Conservation (phyloP, 2,329 filamentous ascomycete species). For the Aspergillus sp. region DNA sequence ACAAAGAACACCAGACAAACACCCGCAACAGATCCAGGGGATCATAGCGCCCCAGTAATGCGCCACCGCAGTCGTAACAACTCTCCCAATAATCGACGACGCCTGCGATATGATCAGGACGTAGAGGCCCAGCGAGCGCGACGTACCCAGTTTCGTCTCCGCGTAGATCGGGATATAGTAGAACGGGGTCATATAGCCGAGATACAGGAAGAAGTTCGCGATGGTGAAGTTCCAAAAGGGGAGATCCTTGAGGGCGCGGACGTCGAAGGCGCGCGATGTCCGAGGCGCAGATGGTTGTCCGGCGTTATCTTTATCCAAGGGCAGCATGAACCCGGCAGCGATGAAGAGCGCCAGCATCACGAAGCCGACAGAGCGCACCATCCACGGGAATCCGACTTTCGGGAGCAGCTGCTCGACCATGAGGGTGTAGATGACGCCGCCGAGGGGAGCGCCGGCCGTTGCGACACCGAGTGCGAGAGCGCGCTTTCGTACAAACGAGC, state of each 20-base stretch:
- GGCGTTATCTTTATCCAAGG: neutral
- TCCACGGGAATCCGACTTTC: conserved; percentile 56
- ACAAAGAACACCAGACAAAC: conserved; percentile 39
- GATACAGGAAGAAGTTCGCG: conserved; percentile 39
- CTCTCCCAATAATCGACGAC: conserved; percentile 54
- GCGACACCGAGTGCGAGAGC: conserved; percentile 56
- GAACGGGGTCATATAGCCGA: conserved; percentile 50
- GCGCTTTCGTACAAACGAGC: conserved; percentile 55
- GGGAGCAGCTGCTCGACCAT: conserved; percentile 58
- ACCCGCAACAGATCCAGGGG: conserved; percentile 50
- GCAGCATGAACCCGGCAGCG: neutral
- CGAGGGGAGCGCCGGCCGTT: conserved; percentile 55
- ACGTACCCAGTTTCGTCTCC: conserved; percentile 30
- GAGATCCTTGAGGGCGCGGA: conserved; percentile 45
- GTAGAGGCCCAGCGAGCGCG: conserved; percentile 50
- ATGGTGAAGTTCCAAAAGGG: conserved; percentile 43
- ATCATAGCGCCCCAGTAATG: conserved; percentile 58
- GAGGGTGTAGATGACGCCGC: conserved; percentile 62
- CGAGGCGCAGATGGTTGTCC: neutral
- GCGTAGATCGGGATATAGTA: conserved; percentile 42
- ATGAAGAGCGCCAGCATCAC: conserved; percentile 54
- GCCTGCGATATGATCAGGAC: conserved; percentile 63
- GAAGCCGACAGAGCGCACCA: conserved; percentile 58
- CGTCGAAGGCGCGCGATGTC: conserved; percentile 41
- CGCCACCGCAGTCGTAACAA: conserved; percentile 55